Conservation (phyloP, 2,329 filamentous ascomycete genomes). For the Alternaria sp. region DNA sequence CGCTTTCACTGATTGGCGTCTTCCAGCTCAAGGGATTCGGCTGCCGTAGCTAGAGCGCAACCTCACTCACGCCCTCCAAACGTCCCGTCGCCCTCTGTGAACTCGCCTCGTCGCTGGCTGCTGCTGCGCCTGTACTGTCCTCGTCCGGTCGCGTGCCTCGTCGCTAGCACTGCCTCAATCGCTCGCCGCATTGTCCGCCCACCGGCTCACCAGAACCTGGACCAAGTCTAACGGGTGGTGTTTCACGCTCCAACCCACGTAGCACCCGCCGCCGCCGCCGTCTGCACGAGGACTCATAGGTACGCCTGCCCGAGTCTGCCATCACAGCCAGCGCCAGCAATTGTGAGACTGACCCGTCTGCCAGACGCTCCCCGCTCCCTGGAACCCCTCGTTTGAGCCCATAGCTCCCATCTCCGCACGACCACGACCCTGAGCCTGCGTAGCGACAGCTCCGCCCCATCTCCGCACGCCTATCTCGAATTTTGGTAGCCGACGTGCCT, state of each 20-base stretch:
- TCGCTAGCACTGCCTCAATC: slow-evolving; percentile 15
- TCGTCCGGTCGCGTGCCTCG: slow-evolving; percentile 23
- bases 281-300: slow-evolving; percentile 39
- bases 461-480: slow-evolving; percentile 29
- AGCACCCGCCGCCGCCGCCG: slow-evolving; percentile 42
- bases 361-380: slow-evolving; percentile 40
- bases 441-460: not conserved
- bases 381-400: slow-evolving; percentile 46
- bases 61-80: slow-evolving; percentile 23
- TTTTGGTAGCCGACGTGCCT: slow-evolving; percentile 17
- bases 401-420: slow-evolving; percentile 3
- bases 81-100: slow-evolving; percentile 21
- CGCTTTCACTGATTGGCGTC: slow-evolving; percentile 22
- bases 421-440: not conserved
- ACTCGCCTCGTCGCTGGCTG: slow-evolving; percentile 22
- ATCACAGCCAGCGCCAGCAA: slow-evolving; percentile 26
- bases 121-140: slow-evolving; percentile 32
- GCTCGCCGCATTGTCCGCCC: slow-evolving; percentile 35
- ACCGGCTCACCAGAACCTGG: slow-evolving; percentile 40
- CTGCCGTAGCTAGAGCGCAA: slow-evolving; percentile 24
- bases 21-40: slow-evolving; percentile 22
- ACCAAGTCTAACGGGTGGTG: slow-evolving; percentile 45
- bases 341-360: slow-evolving; percentile 34
- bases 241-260: slow-evolving; percentile 47
- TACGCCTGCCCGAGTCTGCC: slow-evolving; percentile 33